Conservation (phyloP, 2,329 filamentous ascomycete genomes). For the Sporothrix phasma region DNA sequence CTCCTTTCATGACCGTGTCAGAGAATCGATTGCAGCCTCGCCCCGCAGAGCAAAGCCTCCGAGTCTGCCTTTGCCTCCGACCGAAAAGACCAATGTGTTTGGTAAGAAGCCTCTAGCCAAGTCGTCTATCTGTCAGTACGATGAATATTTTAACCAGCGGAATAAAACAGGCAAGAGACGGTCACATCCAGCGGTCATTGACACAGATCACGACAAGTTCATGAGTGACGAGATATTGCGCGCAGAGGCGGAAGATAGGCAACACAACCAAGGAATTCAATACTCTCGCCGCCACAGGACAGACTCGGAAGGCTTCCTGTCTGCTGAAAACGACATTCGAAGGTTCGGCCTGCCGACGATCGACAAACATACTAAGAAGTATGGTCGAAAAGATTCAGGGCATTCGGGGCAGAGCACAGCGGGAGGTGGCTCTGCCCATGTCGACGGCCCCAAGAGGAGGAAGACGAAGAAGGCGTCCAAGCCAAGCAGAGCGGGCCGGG, state of each 20-base stretch:
- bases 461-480: background rate
- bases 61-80: background rate
- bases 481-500: background rate
- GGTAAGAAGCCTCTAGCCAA: background rate
- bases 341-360: background rate
- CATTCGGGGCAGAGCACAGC: background rate
- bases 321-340: background rate
- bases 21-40: background rate
- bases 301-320: background rate
- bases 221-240: conserved; percentile 9
- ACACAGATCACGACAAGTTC: conserved; percentile 9
- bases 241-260: background rate
- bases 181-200: background rate
- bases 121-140: background rate
- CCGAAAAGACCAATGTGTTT: background rate
- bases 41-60: background rate
- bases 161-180: background rate
- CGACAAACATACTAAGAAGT: background rate
- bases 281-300: background rate
- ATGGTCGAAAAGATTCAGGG: background rate
- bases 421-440: background rate
- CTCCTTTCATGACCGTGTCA: background rate
- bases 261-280: background rate
- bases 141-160: background rate
- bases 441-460: background rate